Base-by-base conservation (phyloP, 352 stramenopile species). In the Pythium guiyangense region DNA sequence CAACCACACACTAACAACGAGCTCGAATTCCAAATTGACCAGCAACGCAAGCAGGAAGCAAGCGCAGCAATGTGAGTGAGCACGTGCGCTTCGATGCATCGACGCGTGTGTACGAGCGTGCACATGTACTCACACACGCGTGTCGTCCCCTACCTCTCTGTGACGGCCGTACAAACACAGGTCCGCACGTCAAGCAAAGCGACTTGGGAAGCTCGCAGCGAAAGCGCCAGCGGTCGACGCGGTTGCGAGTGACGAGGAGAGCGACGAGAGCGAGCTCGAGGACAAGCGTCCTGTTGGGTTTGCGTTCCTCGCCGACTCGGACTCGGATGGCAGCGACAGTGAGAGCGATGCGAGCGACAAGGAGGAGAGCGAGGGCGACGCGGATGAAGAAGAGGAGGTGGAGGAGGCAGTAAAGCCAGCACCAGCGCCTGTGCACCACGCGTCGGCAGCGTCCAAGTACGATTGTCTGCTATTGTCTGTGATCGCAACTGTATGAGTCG, bases 101-200 rank as follows among this genome's bases (percentile, higher is more conserved):
- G 31, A 37, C 4, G 31, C 44, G 9, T 18, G n/a, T 18, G 22
- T 20, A 14, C 27, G 26, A 17, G n/a, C n/a, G n/a, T n/a, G n/a
- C n/a, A n/a, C n/a, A n/a, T 27, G 14, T 3, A 26, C n/a, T n/a
- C 8, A 11, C 29, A 18, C n/a, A 11, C n/a, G n/a, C 17, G 20
- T 22, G 27, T 8, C 34, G 12, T n/a, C 10, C 20, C n/a, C 26
- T 20, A 10, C n/a, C n/a, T 1, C 15, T 31, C 1, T 27, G 10
- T 20, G 2, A 44, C n/a, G 18, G 3, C 6, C 39, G 39, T 14
- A 44, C 14, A 18, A 29, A 44, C 35, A 37, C 35, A 94, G 84
- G 84, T 94, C 84, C 57, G 79, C 79, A 15, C 78, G 84, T 50
- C 84, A 94, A 72, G 81, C 77, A 9, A 90, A 91, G 50, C 77